phyloP scores from a whole-genome alignment of 208 protist genomes.

The Wallacemonas sp. region DNA sequence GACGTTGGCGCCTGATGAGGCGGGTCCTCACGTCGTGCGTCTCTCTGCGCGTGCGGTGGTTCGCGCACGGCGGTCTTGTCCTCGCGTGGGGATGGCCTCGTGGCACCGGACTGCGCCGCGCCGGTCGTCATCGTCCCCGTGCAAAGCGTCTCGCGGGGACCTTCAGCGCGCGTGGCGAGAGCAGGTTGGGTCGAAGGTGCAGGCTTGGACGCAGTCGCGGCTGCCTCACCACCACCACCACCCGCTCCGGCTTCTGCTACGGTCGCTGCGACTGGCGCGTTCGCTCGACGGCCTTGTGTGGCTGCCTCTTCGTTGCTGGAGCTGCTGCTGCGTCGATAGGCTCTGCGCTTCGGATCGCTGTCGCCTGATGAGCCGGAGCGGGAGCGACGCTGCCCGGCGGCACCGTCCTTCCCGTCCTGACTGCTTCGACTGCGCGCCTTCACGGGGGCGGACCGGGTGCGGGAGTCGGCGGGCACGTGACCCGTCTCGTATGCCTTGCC shows the following conservation, averaged over 20 bases:
- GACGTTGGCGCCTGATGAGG: neutral
- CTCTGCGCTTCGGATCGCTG: neutral
- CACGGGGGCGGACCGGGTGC: constrained; percentile 3
- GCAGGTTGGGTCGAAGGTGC: neutral
- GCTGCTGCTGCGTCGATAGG: constrained; percentile 10
- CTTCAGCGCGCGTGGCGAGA: neutral
- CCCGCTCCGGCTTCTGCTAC: neutral
- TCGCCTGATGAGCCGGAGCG: neutral
- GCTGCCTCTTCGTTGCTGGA: constrained; percentile 5
- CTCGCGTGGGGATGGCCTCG: neutral
- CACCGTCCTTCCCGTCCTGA: neutral
- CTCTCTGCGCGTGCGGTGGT: too few species aligned
- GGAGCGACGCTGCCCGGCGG: neutral
- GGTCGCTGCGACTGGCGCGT: neutral
- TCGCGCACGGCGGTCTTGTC: too few species aligned
- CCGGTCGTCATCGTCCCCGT: neutral
- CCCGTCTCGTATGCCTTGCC: too few species aligned
- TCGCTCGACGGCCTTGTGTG: neutral
- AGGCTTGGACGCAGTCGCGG: neutral
- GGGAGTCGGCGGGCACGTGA: too few species aligned
- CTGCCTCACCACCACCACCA: too few species aligned
- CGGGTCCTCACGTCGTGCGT: too few species aligned
- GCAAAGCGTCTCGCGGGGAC: neutral
- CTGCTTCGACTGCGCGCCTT: neutral
- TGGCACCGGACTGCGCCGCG: neutral